Conservation (phyloP, 1,284 basidiomycete species). For the Pholiota adiposa region DNA sequence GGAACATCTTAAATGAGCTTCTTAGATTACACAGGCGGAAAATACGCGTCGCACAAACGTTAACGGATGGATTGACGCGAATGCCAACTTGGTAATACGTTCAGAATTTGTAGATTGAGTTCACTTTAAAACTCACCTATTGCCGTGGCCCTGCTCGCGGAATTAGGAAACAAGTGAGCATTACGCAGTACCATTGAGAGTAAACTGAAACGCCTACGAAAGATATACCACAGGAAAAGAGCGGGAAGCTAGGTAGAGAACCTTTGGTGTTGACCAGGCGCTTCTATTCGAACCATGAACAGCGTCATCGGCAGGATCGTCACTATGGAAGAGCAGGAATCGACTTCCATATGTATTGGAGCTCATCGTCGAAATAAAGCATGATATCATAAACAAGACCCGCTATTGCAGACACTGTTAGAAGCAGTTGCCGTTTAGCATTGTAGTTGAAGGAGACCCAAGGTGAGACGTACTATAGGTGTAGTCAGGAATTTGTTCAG, state of each 20-base stretch:
- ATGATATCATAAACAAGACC: not conserved
- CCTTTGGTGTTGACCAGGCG: slow-evolving; percentile 1
- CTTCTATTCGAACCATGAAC: not conserved
- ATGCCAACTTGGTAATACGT: no score
- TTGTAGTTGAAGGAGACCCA: not conserved
- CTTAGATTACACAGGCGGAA: no score
- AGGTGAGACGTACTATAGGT: not conserved
- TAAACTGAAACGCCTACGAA: not conserved
- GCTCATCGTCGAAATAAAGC: not conserved
- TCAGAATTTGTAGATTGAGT: no score
- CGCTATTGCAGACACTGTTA: not conserved
- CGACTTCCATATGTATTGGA: not conserved
- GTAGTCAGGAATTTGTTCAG: no score
- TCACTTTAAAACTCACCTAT: not conserved
- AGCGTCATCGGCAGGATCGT: not conserved
- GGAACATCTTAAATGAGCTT: not conserved
- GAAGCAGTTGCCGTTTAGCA: not conserved
- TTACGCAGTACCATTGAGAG: not conserved
- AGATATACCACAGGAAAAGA: not conserved
- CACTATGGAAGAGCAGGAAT: not conserved
- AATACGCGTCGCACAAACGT: no score
- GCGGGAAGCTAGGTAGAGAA: not conserved
- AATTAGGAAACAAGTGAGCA: not conserved
- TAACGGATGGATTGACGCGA: no score
- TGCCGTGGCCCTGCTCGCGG: not conserved